Percentiles rank a stretch among this genome's conserved stretches.
Evolutionary conservation across 139 green algal genomes (phyloP).

Genomic region (Tetradesmus obliquus): DNA sequence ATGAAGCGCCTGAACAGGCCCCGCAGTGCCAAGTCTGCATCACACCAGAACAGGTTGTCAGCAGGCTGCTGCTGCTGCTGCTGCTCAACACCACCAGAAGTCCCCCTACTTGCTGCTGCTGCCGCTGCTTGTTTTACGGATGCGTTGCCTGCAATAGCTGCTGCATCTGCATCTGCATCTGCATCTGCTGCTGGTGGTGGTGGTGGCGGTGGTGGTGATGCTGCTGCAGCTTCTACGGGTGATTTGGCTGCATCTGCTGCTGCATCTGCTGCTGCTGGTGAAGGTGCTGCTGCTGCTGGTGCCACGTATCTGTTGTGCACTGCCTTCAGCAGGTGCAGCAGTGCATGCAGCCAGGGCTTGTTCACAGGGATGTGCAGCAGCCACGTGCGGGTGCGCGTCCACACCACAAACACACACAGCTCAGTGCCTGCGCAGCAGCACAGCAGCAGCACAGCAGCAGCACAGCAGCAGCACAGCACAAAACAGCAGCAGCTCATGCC

Average conservation of each 20-base stretch:
- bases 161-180: not conserved
- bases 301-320: slow-evolving; percentile 20
- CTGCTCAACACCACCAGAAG: not conserved
- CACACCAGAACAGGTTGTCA: slow-evolving; percentile 26
- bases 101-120: not conserved
- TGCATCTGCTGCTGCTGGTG: not conserved
- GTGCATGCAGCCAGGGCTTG: slow-evolving; percentile 33
- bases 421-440: not conserved
- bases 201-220: not conserved
- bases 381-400: slow-evolving; percentile 19
- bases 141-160: too few species aligned
- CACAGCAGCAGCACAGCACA: not conserved
- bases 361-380: slow-evolving; percentile 26
- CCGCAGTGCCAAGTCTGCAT: not conserved
- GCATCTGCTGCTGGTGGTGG: not conserved
- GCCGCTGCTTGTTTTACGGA: not conserved
- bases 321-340: slow-evolving; percentile 13
- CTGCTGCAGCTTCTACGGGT: not conserved
- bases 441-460: not conserved
- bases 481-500: not conserved
- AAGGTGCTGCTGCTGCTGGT: not conserved
- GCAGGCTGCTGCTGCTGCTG: not conserved
- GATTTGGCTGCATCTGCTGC: not conserved
- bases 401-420: slow-evolving; percentile 21
- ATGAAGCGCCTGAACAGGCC: slow-evolving; percentile 17